Percentiles rank a stretch among this genome's conserved stretches.
Evolutionary conservation across 345 rosid species (phyloP).

Genomic region (Bretschneidera sinensis): DNA sequence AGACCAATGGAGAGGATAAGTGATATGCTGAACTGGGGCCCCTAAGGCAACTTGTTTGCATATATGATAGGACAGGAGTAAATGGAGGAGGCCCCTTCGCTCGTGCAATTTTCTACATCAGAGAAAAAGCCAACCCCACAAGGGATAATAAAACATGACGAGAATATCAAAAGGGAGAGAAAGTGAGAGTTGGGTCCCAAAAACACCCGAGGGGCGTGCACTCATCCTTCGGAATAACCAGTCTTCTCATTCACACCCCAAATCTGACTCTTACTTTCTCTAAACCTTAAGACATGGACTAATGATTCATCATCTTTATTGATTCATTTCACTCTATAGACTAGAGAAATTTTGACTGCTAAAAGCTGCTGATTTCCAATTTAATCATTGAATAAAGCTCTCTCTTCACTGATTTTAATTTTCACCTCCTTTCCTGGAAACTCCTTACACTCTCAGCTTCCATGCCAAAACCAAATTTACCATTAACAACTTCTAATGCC

Average conservation of each 20-base stretch:
- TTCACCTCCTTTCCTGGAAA: constrained; percentile 2
- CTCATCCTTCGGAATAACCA: constrained; percentile 7
- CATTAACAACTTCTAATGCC: constrained; percentile 4
- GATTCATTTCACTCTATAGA: constrained; percentile 10
- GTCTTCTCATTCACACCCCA: constrained; percentile 40
- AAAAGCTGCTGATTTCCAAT: constrained; percentile 11
- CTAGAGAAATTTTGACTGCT: constrained; percentile 7
- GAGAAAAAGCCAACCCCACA: constrained; percentile 18
- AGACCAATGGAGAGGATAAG: too few relatives aligned
- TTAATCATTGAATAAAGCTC: constrained; percentile 9
- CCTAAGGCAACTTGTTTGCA: too few relatives aligned
- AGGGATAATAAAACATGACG: constrained; percentile 22
- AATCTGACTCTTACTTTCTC: constrained; percentile 30
- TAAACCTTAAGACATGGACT: constrained; percentile 21
- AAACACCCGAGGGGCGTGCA: constrained; percentile 36
- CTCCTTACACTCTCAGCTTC: background rate
- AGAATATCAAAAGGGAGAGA: constrained; percentile 19
- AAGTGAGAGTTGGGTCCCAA: constrained; percentile 43
- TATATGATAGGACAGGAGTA: too few relatives aligned
- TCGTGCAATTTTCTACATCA: constrained; percentile 20
- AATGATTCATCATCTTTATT: constrained; percentile 32
- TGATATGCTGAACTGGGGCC: too few relatives aligned
- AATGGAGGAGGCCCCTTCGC: too few relatives aligned
- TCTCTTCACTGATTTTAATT: constrained; percentile 3
- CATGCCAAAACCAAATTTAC: constrained; percentile 9